Conservation (phyloP, 768 basidiomycete genomes). For the Melanogaster broomeanus region DNA sequence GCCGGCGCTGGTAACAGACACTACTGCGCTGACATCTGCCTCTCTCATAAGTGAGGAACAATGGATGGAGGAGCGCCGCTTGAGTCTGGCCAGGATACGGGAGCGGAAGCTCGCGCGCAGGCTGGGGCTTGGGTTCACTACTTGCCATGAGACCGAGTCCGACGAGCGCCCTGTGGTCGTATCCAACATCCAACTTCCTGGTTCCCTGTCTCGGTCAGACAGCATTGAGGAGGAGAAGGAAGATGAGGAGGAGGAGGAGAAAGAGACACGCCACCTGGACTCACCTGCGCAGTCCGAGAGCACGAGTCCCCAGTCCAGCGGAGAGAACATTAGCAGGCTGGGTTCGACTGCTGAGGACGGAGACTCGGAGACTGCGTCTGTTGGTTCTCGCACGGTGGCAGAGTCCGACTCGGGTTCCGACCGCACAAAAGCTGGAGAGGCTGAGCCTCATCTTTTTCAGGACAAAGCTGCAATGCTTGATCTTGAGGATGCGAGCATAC, state of each 20-base stretch:
- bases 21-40: neutral
- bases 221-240: slow-evolving; percentile 35
- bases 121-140: slow-evolving; percentile 27
- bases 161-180: slow-evolving; percentile 16
- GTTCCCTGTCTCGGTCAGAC: slow-evolving; percentile 29
- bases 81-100: slow-evolving; percentile 31
- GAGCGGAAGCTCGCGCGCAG: slow-evolving; percentile 35
- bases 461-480: slow-evolving; percentile 25
- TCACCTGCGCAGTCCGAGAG: slow-evolving; percentile 1
- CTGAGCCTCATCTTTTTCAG: slow-evolving; percentile 24
- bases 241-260: slow-evolving; percentile 15
- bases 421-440: slow-evolving; percentile 25
- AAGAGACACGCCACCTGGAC: neutral
- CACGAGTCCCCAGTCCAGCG: neutral
- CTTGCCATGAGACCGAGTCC: slow-evolving; percentile 4
- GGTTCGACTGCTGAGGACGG: slow-evolving; percentile 14
- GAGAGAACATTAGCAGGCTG: slow-evolving; percentile 1
- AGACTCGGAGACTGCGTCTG: slow-evolving; percentile 21
- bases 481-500: slow-evolving; percentile 26
- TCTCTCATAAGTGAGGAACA: slow-evolving; percentile 29
- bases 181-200: slow-evolving; percentile 22
- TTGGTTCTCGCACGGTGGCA: slow-evolving; percentile 24
- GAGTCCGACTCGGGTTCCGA: slow-evolving; percentile 31
- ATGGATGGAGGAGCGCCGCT: slow-evolving; percentile 37
- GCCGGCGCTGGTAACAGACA: slow-evolving; percentile 4